These are phyloP conservation scores for Leccinellum rugosiceps DNA, from an alignment of 768 basidiomycete genomes.

Conservation along the genomic window DNA sequence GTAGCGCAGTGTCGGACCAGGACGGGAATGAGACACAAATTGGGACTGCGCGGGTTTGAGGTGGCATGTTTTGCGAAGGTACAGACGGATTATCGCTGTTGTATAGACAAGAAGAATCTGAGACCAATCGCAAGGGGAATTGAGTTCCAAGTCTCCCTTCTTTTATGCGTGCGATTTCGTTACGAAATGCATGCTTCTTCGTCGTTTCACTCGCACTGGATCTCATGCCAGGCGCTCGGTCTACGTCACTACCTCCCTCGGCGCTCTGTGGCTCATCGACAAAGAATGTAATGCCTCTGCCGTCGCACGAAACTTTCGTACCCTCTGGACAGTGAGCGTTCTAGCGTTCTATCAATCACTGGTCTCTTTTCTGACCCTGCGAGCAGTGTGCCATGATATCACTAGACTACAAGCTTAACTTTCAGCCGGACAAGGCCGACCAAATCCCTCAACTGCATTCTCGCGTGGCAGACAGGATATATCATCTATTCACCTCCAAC, in stretches of 20 bases:
- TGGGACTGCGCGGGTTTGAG: constrained; percentile 13
- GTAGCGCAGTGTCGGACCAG: constrained; percentile 89
- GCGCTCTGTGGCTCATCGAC: constrained; percentile 38
- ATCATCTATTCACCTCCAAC: too few species aligned
- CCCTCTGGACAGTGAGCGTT: constrained; percentile 45
- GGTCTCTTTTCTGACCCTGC: too few species aligned
- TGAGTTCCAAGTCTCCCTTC: not conserved
- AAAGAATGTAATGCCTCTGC: constrained; percentile 48
- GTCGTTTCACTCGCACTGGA: too few species aligned
- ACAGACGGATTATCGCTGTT: constrained; percentile 13
- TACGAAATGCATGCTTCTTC: too few species aligned
- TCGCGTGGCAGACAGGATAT: constrained; percentile 74
- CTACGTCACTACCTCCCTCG: constrained; percentile 30
- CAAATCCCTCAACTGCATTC: constrained; percentile 81
- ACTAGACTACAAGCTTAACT: constrained; percentile 93
- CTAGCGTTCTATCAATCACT: too few species aligned
- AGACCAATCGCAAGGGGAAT: constrained; percentile 38
- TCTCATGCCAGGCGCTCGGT: constrained; percentile 19
- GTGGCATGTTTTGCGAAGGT: constrained; percentile 31
- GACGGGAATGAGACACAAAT: constrained; percentile 68
- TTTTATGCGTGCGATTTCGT: not conserved
- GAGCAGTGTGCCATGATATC: too few species aligned
- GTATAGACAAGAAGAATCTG: constrained; percentile 39
- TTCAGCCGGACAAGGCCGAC: constrained; percentile 68
- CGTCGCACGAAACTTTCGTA: constrained; percentile 44